phyloP scores from a whole-genome alignment of 495 filamentous ascomycete genomes.

The Aspergillus affinis region DNA sequence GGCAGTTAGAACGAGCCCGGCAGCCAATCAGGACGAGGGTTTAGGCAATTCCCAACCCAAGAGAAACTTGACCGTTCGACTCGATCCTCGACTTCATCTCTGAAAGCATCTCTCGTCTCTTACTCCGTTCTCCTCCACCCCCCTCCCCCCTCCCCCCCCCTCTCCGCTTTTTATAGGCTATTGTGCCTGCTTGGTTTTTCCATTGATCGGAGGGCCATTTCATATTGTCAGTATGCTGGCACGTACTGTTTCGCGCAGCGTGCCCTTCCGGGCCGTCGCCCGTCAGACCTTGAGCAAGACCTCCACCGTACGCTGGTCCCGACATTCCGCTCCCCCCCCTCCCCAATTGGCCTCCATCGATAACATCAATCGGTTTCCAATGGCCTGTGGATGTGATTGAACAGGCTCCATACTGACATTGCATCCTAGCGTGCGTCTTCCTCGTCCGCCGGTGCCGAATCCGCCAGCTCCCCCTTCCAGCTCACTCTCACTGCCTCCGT shows the following conservation, averaged over 20 bases:
- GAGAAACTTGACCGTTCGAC: conserved; percentile 46
- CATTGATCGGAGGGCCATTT: conserved; percentile 40
- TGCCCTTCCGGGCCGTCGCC: conserved; percentile 72
- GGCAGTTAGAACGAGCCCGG: conserved; percentile 23
- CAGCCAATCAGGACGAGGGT: conserved; percentile 43
- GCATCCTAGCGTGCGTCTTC: conserved; percentile 44
- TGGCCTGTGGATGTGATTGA: conserved; percentile 2
- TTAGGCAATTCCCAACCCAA: conserved; percentile 41
- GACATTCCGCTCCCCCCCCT: conserved; percentile 14
- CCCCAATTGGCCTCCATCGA: conserved; percentile 32
- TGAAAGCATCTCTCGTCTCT: conserved; percentile 37
- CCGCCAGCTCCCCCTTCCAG: conserved; percentile 51
- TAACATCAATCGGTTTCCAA: conserved; percentile 33
- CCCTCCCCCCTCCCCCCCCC: conserved; percentile 28
- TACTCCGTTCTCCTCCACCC: conserved; percentile 30
- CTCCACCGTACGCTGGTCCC: conserved; percentile 45
- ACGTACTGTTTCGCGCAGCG: conserved; percentile 76
- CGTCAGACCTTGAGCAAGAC: conserved; percentile 50
- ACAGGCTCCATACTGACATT: conserved; percentile 27
- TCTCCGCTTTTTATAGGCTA: conserved; percentile 33
- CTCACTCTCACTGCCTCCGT: conserved; percentile 79
- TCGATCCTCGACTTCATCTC: conserved; percentile 39
- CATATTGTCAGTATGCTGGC: conserved; percentile 71
- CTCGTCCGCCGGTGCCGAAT: conserved; percentile 48
- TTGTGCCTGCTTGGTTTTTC: conserved; percentile 33